A percentile compares a stretch with the other conserved stretches of the same genome.
These are phyloP conservation scores for Furcasterigmium furcatum DNA, from an alignment of 2,329 filamentous ascomycete genomes.

Conservation along the genomic window DNA sequence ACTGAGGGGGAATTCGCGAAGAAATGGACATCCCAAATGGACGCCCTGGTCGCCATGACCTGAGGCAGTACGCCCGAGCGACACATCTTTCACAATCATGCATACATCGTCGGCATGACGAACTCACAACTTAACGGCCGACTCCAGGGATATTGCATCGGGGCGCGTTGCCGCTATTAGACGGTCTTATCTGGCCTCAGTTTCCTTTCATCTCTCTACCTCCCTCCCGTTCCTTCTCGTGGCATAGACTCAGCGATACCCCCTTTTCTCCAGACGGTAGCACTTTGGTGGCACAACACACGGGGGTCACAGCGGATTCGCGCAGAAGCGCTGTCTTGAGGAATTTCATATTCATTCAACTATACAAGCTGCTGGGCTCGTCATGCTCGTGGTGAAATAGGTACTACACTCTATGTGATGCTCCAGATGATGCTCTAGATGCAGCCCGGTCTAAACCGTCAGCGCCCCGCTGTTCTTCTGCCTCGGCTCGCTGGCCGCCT, in stretches of 20 bases:
- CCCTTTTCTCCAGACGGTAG: slow-evolving; percentile 15
- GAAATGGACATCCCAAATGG: slow-evolving; percentile 75
- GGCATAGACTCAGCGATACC: slow-evolving; percentile 33
- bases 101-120: too few relatives aligned
- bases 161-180: too few relatives aligned
- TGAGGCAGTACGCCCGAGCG: too few relatives aligned
- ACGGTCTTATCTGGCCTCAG: too few relatives aligned
- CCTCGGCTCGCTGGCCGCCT: slow-evolving; percentile 74
- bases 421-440: not conserved
- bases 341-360: not conserved
- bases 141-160: too few relatives aligned
- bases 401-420: not conserved
- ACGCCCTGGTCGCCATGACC: slow-evolving; percentile 58
- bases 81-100: too few relatives aligned
- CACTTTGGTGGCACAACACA: slow-evolving; percentile 7
- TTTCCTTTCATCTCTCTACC: too few relatives aligned
- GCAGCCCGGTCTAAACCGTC: slow-evolving; percentile 29
- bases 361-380: too few relatives aligned
- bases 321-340: too few relatives aligned
- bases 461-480: slow-evolving; percentile 69
- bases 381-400: not conserved
- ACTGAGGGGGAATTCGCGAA: slow-evolving; percentile 81
- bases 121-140: too few relatives aligned
- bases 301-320: not conserved
- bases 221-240: slow-evolving; percentile 12